These are phyloP conservation scores for Cercospora berteroae DNA, from an alignment of 2,329 filamentous ascomycete species.

Conservation along the genomic window DNA sequence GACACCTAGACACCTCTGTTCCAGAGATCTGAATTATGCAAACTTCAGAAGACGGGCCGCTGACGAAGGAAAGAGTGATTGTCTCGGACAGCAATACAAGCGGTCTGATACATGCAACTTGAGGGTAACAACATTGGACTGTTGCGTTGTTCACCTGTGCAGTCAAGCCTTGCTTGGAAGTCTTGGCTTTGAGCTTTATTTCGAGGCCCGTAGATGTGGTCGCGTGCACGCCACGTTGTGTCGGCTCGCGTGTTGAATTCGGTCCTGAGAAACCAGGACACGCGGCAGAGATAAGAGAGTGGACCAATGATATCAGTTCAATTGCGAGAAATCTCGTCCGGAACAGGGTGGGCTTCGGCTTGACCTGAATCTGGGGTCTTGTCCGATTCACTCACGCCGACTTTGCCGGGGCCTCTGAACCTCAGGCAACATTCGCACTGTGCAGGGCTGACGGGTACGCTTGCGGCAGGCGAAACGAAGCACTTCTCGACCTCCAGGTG, in stretches of 20 bases:
- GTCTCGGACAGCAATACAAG: background rate
- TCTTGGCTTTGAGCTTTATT: background rate
- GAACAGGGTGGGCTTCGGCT: background rate
- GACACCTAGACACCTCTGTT: background rate
- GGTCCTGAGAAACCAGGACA: background rate
- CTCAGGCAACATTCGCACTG: background rate
- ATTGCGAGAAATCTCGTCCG: background rate
- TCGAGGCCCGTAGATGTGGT: background rate
- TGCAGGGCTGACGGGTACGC: background rate
- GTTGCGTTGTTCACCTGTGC: background rate
- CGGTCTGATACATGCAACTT: background rate
- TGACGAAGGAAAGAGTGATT: background rate
- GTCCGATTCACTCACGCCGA: background rate
- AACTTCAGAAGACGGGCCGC: background rate
- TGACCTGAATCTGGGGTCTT: background rate
- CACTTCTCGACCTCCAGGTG: background rate
- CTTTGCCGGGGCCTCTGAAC: background rate
- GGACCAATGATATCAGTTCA: background rate
- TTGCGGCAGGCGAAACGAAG: background rate
- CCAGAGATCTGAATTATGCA: background rate
- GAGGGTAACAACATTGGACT: too few species aligned
- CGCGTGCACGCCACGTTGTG: background rate
- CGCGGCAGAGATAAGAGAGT: slow-evolving; percentile 4
- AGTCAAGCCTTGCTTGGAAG: slow-evolving; percentile 7
- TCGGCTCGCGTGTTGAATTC: background rate